Evolutionary conservation across 2,329 filamentous ascomycete genomes (phyloP).

Genomic region (Epicoccum sorghinum): DNA sequence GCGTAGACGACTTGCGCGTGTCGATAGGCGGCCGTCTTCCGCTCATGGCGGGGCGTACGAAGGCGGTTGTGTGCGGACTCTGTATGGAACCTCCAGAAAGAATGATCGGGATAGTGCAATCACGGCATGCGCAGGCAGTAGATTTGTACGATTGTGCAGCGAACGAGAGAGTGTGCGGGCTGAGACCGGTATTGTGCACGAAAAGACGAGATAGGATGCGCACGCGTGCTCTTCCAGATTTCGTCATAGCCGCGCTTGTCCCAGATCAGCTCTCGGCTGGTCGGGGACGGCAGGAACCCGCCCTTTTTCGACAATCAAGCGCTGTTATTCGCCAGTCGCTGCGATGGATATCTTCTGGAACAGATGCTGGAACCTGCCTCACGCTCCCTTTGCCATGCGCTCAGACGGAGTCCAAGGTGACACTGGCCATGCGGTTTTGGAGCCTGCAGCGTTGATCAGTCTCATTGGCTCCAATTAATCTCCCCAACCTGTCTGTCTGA

Average conservation of each 20-base stretch:
- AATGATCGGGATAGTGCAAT: slow-evolving; percentile 6
- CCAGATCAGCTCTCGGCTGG: slow-evolving; percentile 14
- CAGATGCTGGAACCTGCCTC: neutral
- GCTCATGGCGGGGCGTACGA: slow-evolving; percentile 32
- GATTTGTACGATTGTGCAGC: neutral
- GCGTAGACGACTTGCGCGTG: slow-evolving; percentile 58
- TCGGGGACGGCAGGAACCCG: slow-evolving; percentile 16
- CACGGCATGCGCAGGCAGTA: slow-evolving; percentile 2
- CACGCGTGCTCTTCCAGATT: slow-evolving; percentile 14
- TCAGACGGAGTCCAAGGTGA: neutral
- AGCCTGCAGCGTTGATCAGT: neutral
- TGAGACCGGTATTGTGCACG: neutral
- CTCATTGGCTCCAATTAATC: neutral
- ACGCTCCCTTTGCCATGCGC: neutral
- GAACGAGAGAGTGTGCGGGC: slow-evolving; percentile 1
- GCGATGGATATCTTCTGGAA: neutral
- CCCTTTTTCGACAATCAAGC: neutral
- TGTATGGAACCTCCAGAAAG: slow-evolving; percentile 29
- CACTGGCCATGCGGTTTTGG: neutral
- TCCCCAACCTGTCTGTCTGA: neutral
- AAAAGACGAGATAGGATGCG: slow-evolving; percentile 17
- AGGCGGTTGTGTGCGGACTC: slow-evolving; percentile 1
- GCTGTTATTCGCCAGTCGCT: slow-evolving; percentile 4
- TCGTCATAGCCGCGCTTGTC: slow-evolving; percentile 17
- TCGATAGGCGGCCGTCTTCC: slow-evolving; percentile 44